phyloP scores from a whole-genome alignment of 305 asterid species.

The Andrographis paniculata region DNA sequence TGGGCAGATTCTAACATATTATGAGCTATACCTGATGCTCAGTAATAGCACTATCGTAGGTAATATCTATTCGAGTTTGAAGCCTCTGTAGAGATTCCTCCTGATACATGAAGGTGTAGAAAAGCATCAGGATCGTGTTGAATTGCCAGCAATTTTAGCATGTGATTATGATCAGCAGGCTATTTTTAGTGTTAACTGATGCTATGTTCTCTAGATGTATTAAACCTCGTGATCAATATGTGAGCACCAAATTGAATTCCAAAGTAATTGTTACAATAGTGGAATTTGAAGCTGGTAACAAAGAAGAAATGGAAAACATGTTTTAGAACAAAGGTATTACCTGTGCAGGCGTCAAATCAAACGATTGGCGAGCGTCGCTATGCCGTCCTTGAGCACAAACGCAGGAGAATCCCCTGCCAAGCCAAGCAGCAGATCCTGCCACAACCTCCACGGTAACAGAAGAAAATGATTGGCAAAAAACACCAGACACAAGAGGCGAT shows the following conservation, averaged over 20 bases:
- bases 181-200: constrained; percentile 9
- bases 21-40: constrained; percentile 78
- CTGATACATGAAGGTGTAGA: constrained; percentile 33
- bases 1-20: neutral
- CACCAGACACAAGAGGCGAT: constrained; percentile 12
- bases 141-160: constrained; percentile 8
- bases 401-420: constrained; percentile 95
- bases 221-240: constrained; percentile 3
- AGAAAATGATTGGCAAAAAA: constrained; percentile 23
- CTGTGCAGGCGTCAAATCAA: constrained; percentile 88
- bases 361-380: constrained; percentile 85
- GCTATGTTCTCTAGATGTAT: neutral
- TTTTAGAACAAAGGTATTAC: constrained; percentile 27
- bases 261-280: neutral
- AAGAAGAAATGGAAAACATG: constrained; percentile 9
- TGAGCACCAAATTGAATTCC: neutral
- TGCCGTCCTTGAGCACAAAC: constrained; percentile 96
- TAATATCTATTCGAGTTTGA: constrained; percentile 76
- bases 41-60: constrained; percentile 65
- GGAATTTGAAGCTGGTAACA: neutral
- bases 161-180: neutral
- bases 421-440: constrained; percentile 99
- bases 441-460: constrained; percentile 67
- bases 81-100: constrained; percentile 84
- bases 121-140: constrained; percentile 24